A percentile compares a stretch with the other conserved stretches of the same genome.
These are phyloP conservation scores for Emergomyces africanus DNA, from an alignment of 2,329 filamentous ascomycete genomes.

Conservation along the genomic window DNA sequence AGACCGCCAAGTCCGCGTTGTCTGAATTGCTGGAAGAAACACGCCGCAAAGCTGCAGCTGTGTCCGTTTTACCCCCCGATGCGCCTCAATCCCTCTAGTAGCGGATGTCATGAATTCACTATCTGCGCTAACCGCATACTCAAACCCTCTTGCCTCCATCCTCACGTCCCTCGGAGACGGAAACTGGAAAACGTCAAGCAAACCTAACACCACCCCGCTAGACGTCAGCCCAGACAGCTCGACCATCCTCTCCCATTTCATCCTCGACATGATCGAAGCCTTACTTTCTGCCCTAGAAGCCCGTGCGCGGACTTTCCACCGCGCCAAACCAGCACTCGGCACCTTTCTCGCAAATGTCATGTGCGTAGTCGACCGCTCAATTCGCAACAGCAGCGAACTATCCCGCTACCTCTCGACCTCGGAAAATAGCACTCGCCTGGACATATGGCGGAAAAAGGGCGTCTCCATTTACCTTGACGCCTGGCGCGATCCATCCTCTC, in stretches of 20 bases:
- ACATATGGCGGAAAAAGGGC: slow-evolving; percentile 78
- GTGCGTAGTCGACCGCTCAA: slow-evolving; percentile 70
- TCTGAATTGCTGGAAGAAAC: slow-evolving; percentile 75
- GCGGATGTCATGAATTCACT: slow-evolving; percentile 76
- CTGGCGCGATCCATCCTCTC: slow-evolving; percentile 76
- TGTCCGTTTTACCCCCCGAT: slow-evolving; percentile 62
- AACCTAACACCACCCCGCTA: slow-evolving; percentile 57
- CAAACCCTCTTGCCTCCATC: slow-evolving; percentile 74
- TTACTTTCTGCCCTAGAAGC: slow-evolving; percentile 63
- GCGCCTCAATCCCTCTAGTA: slow-evolving; percentile 64
- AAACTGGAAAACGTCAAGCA: slow-evolving; percentile 60
- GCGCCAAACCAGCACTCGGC: slow-evolving; percentile 65
- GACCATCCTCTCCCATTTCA: slow-evolving; percentile 81
- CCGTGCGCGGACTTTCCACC: slow-evolving; percentile 59
- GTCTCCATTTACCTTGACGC: slow-evolving; percentile 69
- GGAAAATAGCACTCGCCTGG: slow-evolving; percentile 53
- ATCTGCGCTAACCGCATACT: slow-evolving; percentile 74
- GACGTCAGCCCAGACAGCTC: slow-evolving; percentile 82
- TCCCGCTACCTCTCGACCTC: slow-evolving; percentile 52
- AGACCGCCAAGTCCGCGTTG: slow-evolving; percentile 81
- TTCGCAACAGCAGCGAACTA: slow-evolving; percentile 63
- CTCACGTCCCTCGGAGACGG: slow-evolving; percentile 87
- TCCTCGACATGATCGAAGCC: slow-evolving; percentile 73
- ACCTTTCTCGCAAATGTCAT: slow-evolving; percentile 88
- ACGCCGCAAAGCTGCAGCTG: slow-evolving; percentile 51